Base-by-base conservation (phyloP, 2,329 filamentous ascomycete genomes). In the Pseudogymnoascus sp. region DNA sequence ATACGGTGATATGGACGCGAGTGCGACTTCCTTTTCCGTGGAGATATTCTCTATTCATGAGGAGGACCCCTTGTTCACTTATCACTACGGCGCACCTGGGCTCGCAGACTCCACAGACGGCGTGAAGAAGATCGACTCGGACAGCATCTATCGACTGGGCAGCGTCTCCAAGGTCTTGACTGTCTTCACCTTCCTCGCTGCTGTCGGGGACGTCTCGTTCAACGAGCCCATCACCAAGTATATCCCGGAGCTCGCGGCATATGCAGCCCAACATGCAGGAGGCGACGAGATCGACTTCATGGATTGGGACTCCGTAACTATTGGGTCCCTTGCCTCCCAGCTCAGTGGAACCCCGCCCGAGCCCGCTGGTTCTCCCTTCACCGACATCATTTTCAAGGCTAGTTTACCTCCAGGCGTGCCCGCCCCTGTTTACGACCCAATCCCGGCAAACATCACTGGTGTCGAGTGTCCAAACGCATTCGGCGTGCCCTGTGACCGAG, bases 91-190 rank as follows among this genome's bases (percentile, higher is more conserved):
- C 5, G 71, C 72, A n/a, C 70, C 71, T 8, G 66, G 65, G 6
- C 65, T 73, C 12, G 66, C 60, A 31, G 65, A 59, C 25, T 64
- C 67, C 25, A 67, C 71, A 3, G 67, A 69, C 7, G 74, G 75
- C 0, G 72, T 74, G 6, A 70, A 64, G 7, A 67, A 67, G 1
- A 70, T 80, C 3, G 71, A 75, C 33, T 71, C 71, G 6, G 69
- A 79, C 62, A 77, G 74, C 0, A 68, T 76, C 18, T 82, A 75
- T 65, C 70, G 73, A 2, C 67, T 77, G 3, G 75, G 71, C 12
- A 80, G 78, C 64, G 67, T 80, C 9, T 77, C 77, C 8, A 80
- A 81, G 67, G 67, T 79, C 5, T 73, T 78, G 64, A 77, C 74
- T 2, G 72, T 79, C 2, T 77, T 75, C 60, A 72, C 72, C 5